Percentiles rank a stretch among this genome's conserved stretches.
Evolutionary conservation across 345 rosid genomes (phyloP).

Genomic region (Lepidium aucheri): DNA sequence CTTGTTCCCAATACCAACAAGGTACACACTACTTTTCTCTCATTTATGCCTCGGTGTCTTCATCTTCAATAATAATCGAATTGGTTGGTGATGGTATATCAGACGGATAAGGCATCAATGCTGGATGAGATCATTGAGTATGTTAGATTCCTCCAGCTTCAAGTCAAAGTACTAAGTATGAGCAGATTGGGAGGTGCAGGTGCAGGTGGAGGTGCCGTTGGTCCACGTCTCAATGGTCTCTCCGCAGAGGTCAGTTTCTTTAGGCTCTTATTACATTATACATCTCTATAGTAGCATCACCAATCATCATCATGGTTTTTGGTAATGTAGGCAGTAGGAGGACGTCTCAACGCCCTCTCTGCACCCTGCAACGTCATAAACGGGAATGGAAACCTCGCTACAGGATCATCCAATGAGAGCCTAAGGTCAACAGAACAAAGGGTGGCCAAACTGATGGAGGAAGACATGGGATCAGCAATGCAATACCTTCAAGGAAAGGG

Average conservation of each 20-base stretch:
- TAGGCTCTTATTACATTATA: not conserved
- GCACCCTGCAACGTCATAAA: constrained; percentile 27
- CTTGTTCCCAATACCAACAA: constrained; percentile 95
- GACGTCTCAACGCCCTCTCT: constrained; percentile 36
- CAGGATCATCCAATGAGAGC: constrained; percentile 38
- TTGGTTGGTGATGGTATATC: constrained; percentile 7
- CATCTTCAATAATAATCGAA: not conserved
- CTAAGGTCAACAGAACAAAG: constrained; percentile 76
- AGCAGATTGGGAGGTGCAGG: constrained; percentile 90
- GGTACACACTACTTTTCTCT: constrained; percentile 32
- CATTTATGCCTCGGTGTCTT: not conserved
- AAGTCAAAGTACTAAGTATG: constrained; percentile 99
- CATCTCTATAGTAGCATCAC: not conserved
- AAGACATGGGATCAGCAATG: constrained; percentile 99
- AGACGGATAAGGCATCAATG: constrained; percentile 99
- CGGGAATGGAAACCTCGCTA: constrained; percentile 21
- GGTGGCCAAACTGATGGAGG: constrained; percentile 92
- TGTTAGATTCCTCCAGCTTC: constrained; percentile 98
- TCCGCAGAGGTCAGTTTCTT: constrained; percentile 55
- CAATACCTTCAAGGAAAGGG: constrained; percentile 96
- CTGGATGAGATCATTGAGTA: constrained; percentile 98
- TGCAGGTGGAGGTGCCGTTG: constrained; percentile 67
- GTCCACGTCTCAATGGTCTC: constrained; percentile 76
- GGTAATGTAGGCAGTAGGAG: constrained; percentile 40
- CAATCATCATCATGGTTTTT: not conserved